A percentile compares a stretch with the other conserved stretches of the same genome.
These are phyloP conservation scores for Chrysanthemum seticuspe DNA, from an alignment of 129 eudicot species.

Conservation along the genomic window DNA sequence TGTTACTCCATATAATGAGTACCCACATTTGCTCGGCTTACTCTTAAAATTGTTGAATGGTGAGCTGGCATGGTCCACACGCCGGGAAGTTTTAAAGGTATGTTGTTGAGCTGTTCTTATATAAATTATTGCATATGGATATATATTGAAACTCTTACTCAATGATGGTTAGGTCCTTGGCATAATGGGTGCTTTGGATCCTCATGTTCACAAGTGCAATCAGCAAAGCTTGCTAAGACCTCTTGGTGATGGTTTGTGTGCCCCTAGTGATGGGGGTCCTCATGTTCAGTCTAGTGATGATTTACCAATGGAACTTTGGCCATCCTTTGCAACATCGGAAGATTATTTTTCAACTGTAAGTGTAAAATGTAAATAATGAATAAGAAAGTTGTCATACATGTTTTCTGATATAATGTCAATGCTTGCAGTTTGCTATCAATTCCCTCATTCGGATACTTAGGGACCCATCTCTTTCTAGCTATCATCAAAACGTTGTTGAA, in stretches of 20 bases:
- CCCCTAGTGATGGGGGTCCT: conserved; percentile 78
- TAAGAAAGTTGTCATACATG: conserved; percentile 3
- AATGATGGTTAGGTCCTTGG: conserved; percentile 71
- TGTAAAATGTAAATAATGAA: conserved; percentile 18
- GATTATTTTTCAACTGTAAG: conserved; percentile 93
- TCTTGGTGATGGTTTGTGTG: conserved; percentile 73
- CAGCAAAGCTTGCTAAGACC: conserved; percentile 78
- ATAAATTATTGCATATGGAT: conserved; percentile 10
- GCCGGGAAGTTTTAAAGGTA: conserved; percentile 95
- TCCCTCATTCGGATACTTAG: conserved; percentile 93
- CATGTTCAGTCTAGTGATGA: conserved; percentile 83
- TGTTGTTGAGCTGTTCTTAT: background rate
- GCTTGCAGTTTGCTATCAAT: conserved; percentile 85
- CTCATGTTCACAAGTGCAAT: conserved; percentile 89
- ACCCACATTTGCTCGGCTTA: conserved; percentile 81
- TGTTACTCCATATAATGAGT: conserved; percentile 89
- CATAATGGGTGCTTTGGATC: conserved; percentile 98
- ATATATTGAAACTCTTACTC: conserved; percentile 20
- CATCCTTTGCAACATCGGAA: conserved; percentile 92
- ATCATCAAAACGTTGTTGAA: conserved; percentile 96
- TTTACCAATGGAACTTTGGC: conserved; percentile 94
- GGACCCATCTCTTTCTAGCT: conserved; percentile 95
- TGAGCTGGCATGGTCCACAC: conserved; percentile 94
- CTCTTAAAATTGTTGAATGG: conserved; percentile 87
- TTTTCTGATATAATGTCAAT: conserved; percentile 23